Percentiles rank a stretch among this genome's conserved stretches.
Conservation (phyloP, 768 basidiomycete species). For the Mycena floridula region DNA sequence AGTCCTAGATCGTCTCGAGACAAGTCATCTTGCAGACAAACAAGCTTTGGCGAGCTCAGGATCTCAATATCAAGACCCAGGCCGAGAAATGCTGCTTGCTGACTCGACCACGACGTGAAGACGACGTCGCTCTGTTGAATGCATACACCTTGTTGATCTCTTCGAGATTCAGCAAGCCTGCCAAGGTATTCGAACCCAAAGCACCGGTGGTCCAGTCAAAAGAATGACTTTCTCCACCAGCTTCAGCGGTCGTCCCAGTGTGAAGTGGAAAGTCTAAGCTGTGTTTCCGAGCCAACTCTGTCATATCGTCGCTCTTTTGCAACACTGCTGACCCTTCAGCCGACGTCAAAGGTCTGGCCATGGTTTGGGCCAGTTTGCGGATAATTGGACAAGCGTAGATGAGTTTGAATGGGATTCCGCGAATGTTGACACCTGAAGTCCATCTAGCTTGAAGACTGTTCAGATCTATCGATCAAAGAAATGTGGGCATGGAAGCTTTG, state of each 20-base stretch:
- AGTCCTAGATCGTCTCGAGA: constrained; percentile 23
- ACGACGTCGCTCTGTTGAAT: constrained; percentile 9
- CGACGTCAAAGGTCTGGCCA: background rate
- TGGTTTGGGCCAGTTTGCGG: constrained; percentile 9
- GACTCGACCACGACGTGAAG: constrained; percentile 14
- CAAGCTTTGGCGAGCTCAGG: constrained; percentile 24
- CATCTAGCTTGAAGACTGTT: constrained; percentile 34
- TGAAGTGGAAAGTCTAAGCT: constrained; percentile 1
- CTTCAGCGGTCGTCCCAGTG: background rate
- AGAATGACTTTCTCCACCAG: constrained; percentile 8
- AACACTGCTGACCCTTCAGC: constrained; percentile 7
- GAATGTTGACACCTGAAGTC: constrained; percentile 13
- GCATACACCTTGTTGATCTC: constrained; percentile 13
- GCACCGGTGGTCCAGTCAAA: constrained; percentile 26
- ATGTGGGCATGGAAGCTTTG: constrained; percentile 7
- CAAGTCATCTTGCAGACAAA: constrained; percentile 30
- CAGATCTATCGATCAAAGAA: constrained; percentile 9
- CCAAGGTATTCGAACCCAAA: constrained; percentile 19
- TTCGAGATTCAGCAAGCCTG: constrained; percentile 8
- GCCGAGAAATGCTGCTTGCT: constrained; percentile 24
- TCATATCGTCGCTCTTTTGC: no score
- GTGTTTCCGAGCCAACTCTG: constrained; percentile 11
- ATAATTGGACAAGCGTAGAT: background rate
- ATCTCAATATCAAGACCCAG: constrained; percentile 23
- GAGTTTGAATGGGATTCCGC: background rate